Evolutionary conservation across 192 early-diverging fungal genomes (phyloP).

Genomic region (Chytriomyces sp.): DNA sequence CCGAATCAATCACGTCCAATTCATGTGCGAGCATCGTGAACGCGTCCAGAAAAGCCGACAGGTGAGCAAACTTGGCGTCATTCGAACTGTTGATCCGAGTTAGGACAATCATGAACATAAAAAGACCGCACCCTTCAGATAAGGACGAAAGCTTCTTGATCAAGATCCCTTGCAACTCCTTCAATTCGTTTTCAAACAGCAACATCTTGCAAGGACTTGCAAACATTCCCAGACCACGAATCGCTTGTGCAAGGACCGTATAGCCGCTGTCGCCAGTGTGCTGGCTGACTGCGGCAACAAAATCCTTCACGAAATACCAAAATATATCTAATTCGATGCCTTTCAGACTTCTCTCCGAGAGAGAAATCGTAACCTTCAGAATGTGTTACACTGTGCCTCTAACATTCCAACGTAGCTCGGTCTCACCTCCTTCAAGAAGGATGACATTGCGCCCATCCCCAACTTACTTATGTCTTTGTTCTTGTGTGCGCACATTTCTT

Average conservation of each 20-base stretch:
- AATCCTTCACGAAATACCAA: slow-evolving; percentile 57
- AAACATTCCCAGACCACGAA: slow-evolving; percentile 72
- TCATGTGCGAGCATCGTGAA: slow-evolving; percentile 58
- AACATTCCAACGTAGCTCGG: not conserved
- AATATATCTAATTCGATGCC: slow-evolving; percentile 29
- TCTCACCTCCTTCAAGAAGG: slow-evolving; percentile 22
- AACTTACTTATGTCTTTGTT: slow-evolving; percentile 23
- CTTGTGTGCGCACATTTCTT: slow-evolving; percentile 15
- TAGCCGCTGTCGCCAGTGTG: slow-evolving; percentile 29
- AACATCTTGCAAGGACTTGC: slow-evolving; percentile 58
- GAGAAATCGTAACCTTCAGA: not conserved
- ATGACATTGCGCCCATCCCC: slow-evolving; percentile 14
- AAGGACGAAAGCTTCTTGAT: slow-evolving; percentile 50
- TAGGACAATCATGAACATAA: slow-evolving; percentile 16
- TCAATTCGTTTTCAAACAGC: slow-evolving; percentile 37
- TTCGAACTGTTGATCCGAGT: slow-evolving; percentile 43
- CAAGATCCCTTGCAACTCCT: slow-evolving; percentile 50
- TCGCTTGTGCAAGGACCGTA: slow-evolving; percentile 62
- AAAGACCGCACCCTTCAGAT: slow-evolving; percentile 48
- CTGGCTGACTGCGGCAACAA: slow-evolving; percentile 42
- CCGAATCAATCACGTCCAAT: slow-evolving; percentile 47
- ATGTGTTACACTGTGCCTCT: not conserved
- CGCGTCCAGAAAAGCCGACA: slow-evolving; percentile 64
- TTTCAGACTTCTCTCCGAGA: slow-evolving; percentile 6
- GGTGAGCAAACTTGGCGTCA: slow-evolving; percentile 38